Base-by-base conservation (phyloP, 129 eudicot species). In the Gnaphalium uliginosum region DNA sequence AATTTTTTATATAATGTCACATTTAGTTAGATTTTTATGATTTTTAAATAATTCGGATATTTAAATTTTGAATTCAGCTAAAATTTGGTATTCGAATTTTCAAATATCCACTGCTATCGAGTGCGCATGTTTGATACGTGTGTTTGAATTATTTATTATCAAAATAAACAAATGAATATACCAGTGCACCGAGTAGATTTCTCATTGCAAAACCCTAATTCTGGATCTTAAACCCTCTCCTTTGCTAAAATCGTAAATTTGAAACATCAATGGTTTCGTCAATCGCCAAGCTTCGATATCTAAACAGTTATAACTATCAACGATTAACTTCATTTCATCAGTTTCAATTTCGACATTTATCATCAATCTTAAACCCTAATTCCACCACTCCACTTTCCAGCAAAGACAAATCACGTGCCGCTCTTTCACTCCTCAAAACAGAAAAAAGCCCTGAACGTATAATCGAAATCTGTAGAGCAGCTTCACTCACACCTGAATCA, bases 391-490 rank as follows among this genome's bases (percentile, higher is more conserved):
- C 85, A 17, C 85, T 86, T 69, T 48, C 86, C 76, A 33, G 77
- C 85, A 85, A 83, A 25, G 87, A 87, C 9, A 81, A 83, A 62
- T 76, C 96, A 18, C 88, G 90, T 15, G 81, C 86, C 67, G 90
- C 96, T 3, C 84, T 91, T 58, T 56, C 83, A 9, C 89, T 89
- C 78, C 82, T 89, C 80, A 81, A 76, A 35, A 57, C 81, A 57
- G 96, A 89, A 71, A 77, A 69, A 2, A 82, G 85, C 90, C 97
- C 97, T 0, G 77, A 83, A 54, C 83, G 83, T 32, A 83, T 91
- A 74, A 75, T 89, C 78, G 86, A 89, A 8, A 85, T 89, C 83
- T 91, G 87, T 83, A 85, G 89, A 15, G 86, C 92, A 35, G 90
- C 97, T 46, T 72, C 90, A 6, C 85, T 92, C 11, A 85, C 91